Evolutionary conservation across 306 rosid genomes (phyloP).

Genomic region (Alnus glutinosa): DNA sequence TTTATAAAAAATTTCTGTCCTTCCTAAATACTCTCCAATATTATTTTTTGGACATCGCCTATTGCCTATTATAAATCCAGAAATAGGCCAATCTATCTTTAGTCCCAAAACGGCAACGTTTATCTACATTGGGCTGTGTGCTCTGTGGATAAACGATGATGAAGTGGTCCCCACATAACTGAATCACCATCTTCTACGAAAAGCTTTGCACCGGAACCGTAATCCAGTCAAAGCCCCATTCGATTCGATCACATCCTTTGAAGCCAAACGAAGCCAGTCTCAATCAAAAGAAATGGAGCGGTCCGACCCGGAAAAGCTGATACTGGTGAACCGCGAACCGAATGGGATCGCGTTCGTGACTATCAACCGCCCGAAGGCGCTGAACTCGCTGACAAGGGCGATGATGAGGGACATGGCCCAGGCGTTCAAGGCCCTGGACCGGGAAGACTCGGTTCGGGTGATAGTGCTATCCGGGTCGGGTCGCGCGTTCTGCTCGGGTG

Average conservation of each 20-base stretch:
- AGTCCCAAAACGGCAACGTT: no score
- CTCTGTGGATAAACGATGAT: not conserved
- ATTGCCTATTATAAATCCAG: no score
- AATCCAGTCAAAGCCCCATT: not conserved
- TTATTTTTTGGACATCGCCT: no score
- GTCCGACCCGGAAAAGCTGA: slow-evolving; percentile 48
- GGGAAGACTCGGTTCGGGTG: slow-evolving; percentile 66
- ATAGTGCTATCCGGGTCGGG: slow-evolving; percentile 79
- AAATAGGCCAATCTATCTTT: no score
- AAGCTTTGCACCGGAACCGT: not conserved
- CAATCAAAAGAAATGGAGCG: slow-evolving; percentile 35
- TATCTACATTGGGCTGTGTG: not conserved
- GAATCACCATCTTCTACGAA: slow-evolving; percentile 1
- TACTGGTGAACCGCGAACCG: slow-evolving; percentile 51
- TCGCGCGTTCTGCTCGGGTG: slow-evolving; percentile 90
- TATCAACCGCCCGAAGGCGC: slow-evolving; percentile 80
- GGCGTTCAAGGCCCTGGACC: slow-evolving; percentile 58
- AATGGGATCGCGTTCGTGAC: slow-evolving; percentile 66
- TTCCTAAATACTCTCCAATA: no score
- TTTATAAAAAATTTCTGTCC: no score
- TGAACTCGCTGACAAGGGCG: slow-evolving; percentile 69
- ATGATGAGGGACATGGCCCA: slow-evolving; percentile 79
- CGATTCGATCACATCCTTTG: not conserved
- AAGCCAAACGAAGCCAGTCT: not conserved
- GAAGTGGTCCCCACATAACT: not conserved